These are phyloP conservation scores for Leccinum ochraceum DNA, from an alignment of 768 basidiomycete species.

Conservation along the genomic window DNA sequence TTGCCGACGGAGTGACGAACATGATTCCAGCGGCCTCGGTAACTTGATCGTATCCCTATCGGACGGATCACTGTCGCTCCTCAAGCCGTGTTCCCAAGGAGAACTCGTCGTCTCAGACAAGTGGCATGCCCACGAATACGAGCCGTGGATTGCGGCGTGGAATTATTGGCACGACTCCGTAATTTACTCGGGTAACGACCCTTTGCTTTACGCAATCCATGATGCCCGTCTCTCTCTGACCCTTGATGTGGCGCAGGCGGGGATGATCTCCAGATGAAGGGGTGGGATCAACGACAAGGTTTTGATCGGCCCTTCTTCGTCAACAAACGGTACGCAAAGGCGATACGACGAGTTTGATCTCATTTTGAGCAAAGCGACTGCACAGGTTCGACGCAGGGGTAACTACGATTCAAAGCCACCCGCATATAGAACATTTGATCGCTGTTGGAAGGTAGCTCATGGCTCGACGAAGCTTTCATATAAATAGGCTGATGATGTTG, in stretches of 20 bases:
- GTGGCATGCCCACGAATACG: conserved; percentile 91
- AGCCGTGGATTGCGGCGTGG: conserved; percentile 94
- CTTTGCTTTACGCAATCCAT: background rate
- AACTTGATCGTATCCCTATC: conserved; percentile 82
- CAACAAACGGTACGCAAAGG: conserved; percentile 62
- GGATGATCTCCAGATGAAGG: conserved; percentile 87
- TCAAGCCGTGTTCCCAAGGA: conserved; percentile 47
- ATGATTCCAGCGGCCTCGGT: conserved; percentile 44
- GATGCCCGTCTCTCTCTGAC: background rate
- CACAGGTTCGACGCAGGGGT: conserved; percentile 89
- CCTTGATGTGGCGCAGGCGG: conserved; percentile 59
- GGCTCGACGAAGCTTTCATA: background rate
- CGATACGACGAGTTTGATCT: background rate
- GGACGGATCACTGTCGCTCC: conserved; percentile 68
- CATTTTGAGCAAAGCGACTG: conserved; percentile 4
- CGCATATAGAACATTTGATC: conserved; percentile 73
- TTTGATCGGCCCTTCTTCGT: conserved; percentile 58
- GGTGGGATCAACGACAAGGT: conserved; percentile 83
- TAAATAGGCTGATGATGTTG: background rate
- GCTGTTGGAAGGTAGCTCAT: conserved; percentile 83
- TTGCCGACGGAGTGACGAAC: conserved; percentile 3
- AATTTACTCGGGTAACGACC: conserved; percentile 77
- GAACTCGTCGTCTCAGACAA: conserved; percentile 48
- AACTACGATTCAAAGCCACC: conserved; percentile 86
- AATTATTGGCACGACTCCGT: conserved; percentile 80